Base-by-base conservation (phyloP, 2,329 filamentous ascomycete genomes). In the Scedosporium boydii region DNA sequence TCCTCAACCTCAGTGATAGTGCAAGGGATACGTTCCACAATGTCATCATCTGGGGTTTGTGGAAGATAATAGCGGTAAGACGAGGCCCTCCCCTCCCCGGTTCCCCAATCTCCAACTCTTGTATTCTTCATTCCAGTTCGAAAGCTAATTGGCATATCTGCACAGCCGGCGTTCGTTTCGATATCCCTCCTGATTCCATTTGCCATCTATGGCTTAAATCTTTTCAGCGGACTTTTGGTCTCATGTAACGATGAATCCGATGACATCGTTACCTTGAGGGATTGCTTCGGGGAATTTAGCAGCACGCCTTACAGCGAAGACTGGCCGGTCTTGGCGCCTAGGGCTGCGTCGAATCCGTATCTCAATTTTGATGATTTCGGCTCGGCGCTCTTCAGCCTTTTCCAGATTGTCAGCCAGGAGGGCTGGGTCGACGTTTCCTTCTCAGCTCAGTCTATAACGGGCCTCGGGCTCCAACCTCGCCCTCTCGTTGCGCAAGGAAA, bases 341-440 rank as follows among this genome's bases (percentile, higher is more conserved):
- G 95, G 62, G 85, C 88, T 57, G 91, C 88, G 10, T 76, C 84
- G 1, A 98, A 99, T 69, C 86, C 88, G 0, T 96, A 86, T 71
- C 98, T 89, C 75, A 89, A 89, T 72, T 99, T 99, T 71, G 95
- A 99, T 73, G 89, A 96, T 71, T 99, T 99, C 69, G 90, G 89
- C n/a, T 85, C 90, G 61, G 89, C 93, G 0, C 81, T 99, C 41
- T 98, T 98, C 77, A 96, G 96, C 65, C 89, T 99, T 64, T 99
- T 97, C 77, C 93, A 98, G 73, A 97, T 99, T 75, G 93, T 98
- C 51, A 98, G 93, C 60, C 95, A 99, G 74, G 96, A 99, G 80
- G 95, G 95, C 41, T 99, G 96, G 95, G 87, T 87, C 10, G 92
- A 96, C 72, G 91, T 96, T n/a, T 90, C 95, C 71, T 93, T 90